These are phyloP conservation scores for Exutisphaerella laricina DNA, from an alignment of 2,329 filamentous ascomycete genomes.

Conservation along the genomic window DNA sequence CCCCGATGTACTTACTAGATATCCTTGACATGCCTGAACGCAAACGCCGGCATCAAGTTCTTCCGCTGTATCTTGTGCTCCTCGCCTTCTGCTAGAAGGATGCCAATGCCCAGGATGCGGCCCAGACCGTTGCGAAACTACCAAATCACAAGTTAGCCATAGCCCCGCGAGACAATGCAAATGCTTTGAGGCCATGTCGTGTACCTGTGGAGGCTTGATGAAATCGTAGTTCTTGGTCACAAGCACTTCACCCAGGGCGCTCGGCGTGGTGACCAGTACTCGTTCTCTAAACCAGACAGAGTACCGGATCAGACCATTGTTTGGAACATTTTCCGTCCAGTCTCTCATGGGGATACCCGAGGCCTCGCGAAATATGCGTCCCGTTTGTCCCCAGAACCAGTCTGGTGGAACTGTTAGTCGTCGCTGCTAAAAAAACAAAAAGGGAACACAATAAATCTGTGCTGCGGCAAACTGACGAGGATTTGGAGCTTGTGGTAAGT, in stretches of 20 bases:
- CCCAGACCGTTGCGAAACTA: constrained; percentile 52
- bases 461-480: too few relatives aligned
- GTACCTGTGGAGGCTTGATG: constrained; percentile 43
- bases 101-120: constrained; percentile 62
- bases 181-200: too few relatives aligned
- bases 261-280: constrained; percentile 42
- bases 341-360: constrained; percentile 42
- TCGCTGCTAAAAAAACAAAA: too few relatives aligned
- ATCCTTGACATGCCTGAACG: constrained; percentile 48
- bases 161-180: too few relatives aligned
- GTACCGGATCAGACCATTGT: constrained; percentile 53
- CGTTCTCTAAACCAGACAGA: constrained; percentile 43
- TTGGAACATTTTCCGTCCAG: constrained; percentile 50
- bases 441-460: too few relatives aligned
- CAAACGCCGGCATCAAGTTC: constrained; percentile 46
- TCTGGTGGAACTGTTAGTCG: too few relatives aligned
- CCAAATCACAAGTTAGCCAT: too few relatives aligned
- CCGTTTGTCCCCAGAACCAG: constrained; percentile 40
- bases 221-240: constrained; percentile 49
- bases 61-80: constrained; percentile 65
- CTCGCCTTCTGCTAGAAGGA: constrained; percentile 82
- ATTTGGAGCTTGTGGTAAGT: constrained; percentile 51
- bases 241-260: constrained; percentile 46
- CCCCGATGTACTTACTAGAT: too few relatives aligned
- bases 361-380: constrained; percentile 38